Percentiles rank a stretch among this genome's conserved stretches.
Evolutionary conservation across 805 yeast species (phyloP).

Genomic region (Spathaspora gorwiae): DNA sequence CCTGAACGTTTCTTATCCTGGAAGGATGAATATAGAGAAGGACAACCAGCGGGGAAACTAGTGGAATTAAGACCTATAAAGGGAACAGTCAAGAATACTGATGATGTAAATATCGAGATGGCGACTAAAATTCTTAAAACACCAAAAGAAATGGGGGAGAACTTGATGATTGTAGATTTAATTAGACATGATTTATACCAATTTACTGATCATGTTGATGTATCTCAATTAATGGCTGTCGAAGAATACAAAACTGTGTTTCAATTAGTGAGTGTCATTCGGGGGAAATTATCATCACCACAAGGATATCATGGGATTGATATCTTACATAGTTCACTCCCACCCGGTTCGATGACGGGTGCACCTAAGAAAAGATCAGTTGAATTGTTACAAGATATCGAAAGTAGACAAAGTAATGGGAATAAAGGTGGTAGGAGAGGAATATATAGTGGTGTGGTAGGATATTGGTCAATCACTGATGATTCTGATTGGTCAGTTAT

Average conservation of each 20-base stretch:
- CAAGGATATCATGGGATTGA: constrained; percentile 65
- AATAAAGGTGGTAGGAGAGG: constrained; percentile 58
- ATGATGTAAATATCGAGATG: constrained; percentile 46
- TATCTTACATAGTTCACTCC: constrained; percentile 69
- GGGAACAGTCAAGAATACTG: constrained; percentile 80
- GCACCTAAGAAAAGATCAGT: constrained; percentile 96
- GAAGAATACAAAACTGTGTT: constrained; percentile 90
- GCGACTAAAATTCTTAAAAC: constrained; percentile 68
- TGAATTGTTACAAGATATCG: constrained; percentile 65
- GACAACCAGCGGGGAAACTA: constrained; percentile 15
- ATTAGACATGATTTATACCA: constrained; percentile 87
- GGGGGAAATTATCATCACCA: constrained; percentile 46
- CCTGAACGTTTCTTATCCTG: constrained; percentile 92
- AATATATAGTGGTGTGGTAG: constrained; percentile 88
- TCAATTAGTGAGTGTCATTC: constrained; percentile 87
- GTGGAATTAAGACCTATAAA: constrained; percentile 93
- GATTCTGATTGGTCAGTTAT: constrained; percentile 95
- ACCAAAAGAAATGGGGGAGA: constrained; percentile 93
- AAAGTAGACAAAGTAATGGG: constrained; percentile 34
- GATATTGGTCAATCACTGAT: constrained; percentile 88
- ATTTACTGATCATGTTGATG: constrained; percentile 60
- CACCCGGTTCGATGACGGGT: constrained; percentile 99
- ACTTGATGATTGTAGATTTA: constrained; percentile 92
- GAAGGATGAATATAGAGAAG: constrained; percentile 35
- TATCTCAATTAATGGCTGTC: constrained; percentile 78